Conservation (phyloP, 495 filamentous ascomycete species). For the Trichoderma reesei region DNA sequence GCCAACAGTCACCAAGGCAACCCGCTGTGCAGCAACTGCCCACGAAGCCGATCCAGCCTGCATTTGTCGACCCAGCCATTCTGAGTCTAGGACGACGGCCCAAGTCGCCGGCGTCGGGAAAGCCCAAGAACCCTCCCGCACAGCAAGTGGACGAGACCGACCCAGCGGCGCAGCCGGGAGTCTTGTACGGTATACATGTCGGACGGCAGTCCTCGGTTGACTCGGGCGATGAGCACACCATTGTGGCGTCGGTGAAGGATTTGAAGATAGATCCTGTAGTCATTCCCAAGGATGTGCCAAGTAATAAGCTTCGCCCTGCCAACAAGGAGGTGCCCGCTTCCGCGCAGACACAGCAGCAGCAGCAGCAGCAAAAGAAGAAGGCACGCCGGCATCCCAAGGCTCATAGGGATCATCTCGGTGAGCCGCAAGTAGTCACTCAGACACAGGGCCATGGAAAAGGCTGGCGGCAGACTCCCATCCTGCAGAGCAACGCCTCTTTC, state of each 20-base stretch:
- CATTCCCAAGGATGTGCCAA: not conserved
- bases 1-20: not conserved
- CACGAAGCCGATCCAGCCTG: conserved; percentile 14
- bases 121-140: conserved; percentile 8
- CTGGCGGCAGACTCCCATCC: conserved; percentile 76
- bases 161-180: not conserved
- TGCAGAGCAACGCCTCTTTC: conserved; percentile 49
- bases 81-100: conserved; percentile 36
- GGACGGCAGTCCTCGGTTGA: conserved; percentile 7
- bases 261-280: conserved; percentile 14
- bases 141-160: not conserved
- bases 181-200: not conserved
- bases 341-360: too few relatives aligned
- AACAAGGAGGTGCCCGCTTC: not conserved
- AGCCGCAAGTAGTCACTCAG: conserved; percentile 14
- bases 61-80: conserved; percentile 47
- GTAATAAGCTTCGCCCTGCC: not conserved
- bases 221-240: not conserved
- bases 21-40: conserved; percentile 1
- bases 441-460: conserved; percentile 45
- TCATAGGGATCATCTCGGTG: not conserved
- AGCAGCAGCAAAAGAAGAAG: conserved; percentile 10
- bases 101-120: conserved; percentile 13
- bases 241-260: conserved; percentile 13
- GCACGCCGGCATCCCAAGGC: conserved; percentile 10